Base-by-base conservation (phyloP, 108 stramenopile genomes). In the Nitzschia sp. region DNA sequence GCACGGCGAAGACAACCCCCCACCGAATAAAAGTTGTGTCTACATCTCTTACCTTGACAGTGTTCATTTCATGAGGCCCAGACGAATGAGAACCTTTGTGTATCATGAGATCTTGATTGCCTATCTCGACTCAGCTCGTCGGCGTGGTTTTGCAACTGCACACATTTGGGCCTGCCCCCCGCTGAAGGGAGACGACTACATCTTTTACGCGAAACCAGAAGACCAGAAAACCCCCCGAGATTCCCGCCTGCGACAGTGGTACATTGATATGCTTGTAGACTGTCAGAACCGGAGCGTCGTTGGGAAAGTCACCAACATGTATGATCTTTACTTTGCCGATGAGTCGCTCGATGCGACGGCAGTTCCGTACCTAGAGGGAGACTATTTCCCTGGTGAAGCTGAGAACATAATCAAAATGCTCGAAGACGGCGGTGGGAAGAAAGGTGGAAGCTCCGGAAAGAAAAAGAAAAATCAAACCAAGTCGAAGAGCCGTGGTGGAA, bases 101-200 rank as follows among this genome's bases (percentile, higher is more conserved):
- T 97, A 97, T 69, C 96, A 97, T 63, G 99, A 98, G 82, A 91
- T 99, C 50, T 71, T 99, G 58, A 92, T 97, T 53, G 88, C 91
- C 17, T 99, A 99, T 68, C 85, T 98, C 9, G 94, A 95, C 60
- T 97, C 95, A 75, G 88, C 81, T 4, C 80, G 97, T 25, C 66
- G 82, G 23, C 76, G 82, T 31, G 98, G 99, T 13, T 97, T 95
- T 55, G 73, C 84, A 30, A 90, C 92, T 44, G 94, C 96, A 26
- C 95, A 98, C 73, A 97, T 99, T 38, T 99, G 99, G 99, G 96
- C 97, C 30, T 99, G 99, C 69, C 99, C 99, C 11, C 99, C 99
- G 17, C 85, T 97, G 55, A 94, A 96, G 53, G 97, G 99, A 38
- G 96, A 98, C 73, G 96, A 98, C 69, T 99, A 97, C 81, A 98